Evolutionary conservation across 257 asterid species (phyloP).

Genomic region (Salvia miltiorrhiza): DNA sequence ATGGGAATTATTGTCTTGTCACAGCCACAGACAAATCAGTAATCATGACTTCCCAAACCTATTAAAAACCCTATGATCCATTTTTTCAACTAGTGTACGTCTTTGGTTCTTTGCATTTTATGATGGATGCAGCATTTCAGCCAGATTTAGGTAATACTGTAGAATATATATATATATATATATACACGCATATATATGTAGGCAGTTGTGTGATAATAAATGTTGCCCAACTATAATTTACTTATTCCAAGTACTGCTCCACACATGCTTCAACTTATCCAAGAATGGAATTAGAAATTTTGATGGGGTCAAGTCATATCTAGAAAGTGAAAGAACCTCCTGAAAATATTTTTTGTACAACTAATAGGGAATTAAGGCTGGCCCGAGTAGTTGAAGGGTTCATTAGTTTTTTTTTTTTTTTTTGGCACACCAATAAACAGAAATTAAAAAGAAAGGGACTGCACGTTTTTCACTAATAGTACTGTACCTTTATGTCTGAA

Average conservation of each 20-base stretch:
- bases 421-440: background rate
- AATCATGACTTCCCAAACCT: constrained; percentile 31
- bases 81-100: background rate
- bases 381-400: background rate
- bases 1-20: constrained; percentile 51
- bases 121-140: constrained; percentile 18
- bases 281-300: background rate
- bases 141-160: constrained; percentile 25
- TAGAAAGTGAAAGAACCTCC: constrained; percentile 15
- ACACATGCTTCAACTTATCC: background rate
- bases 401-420: background rate
- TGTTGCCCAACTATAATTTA: background rate
- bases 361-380: background rate
- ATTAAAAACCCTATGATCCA: constrained; percentile 23
- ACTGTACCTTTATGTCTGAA: background rate
- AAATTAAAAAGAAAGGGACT: background rate
- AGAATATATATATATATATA: background rate
- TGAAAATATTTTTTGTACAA: background rate
- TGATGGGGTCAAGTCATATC: constrained; percentile 9
- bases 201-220: constrained; percentile 17
- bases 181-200: background rate
- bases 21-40: constrained; percentile 31
- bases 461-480: constrained; percentile 6
- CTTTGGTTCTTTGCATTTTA: constrained; percentile 25
- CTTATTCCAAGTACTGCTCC: background rate